A percentile compares a stretch with the other conserved stretches of the same genome.
Conservation (phyloP, 306 rosid species). For the Cucurbita maxima region DNA sequence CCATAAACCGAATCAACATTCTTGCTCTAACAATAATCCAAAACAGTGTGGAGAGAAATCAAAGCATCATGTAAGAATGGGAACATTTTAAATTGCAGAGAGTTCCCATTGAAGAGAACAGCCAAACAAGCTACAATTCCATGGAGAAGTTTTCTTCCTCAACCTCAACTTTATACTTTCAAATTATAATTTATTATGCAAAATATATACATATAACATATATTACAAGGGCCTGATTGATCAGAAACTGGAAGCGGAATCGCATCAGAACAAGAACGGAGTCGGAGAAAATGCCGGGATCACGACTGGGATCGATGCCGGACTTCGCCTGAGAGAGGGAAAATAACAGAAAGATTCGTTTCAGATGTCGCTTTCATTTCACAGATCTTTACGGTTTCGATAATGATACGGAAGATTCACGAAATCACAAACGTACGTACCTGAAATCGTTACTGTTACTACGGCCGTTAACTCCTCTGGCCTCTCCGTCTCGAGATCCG, state of each 20-base stretch:
- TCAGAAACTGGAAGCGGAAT: not conserved
- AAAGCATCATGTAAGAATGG: not conserved
- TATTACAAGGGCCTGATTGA: not conserved
- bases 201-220: not conserved
- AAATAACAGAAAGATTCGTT: not conserved
- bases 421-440: not conserved
- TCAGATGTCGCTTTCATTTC: not conserved
- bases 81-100: not conserved
- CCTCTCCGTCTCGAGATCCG: not conserved
- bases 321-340: not conserved
- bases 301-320: not conserved
- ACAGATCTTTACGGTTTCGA: not conserved
- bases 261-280: constrained; percentile 7
- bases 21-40: not conserved
- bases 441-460: not conserved
- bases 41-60: too few relatives aligned
- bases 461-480: not conserved
- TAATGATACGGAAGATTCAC: not conserved
- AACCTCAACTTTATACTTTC: not conserved
- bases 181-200: not conserved
- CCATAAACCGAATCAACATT: not conserved
- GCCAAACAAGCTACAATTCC: not conserved
- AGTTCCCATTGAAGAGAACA: not conserved
- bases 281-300: constrained; percentile 12
- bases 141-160: not conserved